These are phyloP conservation scores for Prinsepia uniflora DNA, from an alignment of 306 rosid species.

Conservation along the genomic window DNA sequence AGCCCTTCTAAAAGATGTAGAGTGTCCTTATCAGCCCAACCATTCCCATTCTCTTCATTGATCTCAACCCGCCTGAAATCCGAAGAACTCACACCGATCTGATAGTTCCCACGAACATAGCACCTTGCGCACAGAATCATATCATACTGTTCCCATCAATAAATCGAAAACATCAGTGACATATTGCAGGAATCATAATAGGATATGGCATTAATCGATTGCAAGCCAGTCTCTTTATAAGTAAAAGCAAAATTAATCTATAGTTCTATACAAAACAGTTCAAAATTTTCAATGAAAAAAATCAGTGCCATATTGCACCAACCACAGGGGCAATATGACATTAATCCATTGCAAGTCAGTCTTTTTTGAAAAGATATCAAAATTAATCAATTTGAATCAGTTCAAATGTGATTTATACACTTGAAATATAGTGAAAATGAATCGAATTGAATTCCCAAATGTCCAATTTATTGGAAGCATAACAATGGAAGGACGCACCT, in stretches of 20 bases:
- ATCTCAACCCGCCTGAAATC: constrained; percentile 94
- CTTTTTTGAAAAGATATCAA: not conserved
- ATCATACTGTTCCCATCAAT: constrained; percentile 43
- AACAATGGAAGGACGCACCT: constrained; percentile 36
- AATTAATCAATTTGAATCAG: not conserved
- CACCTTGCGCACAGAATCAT: constrained; percentile 94
- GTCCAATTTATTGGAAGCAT: not conserved
- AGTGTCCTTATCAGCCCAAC: constrained; percentile 82
- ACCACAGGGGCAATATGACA: too few relatives aligned
- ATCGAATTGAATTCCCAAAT: not conserved
- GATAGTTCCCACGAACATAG: constrained; percentile 88
- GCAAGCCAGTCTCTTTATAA: not conserved
- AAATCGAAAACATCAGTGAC: not conserved
- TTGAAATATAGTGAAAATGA: not conserved
- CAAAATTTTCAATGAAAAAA: not conserved
- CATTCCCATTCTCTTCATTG: constrained; percentile 59
- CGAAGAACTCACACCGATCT: constrained; percentile 70
- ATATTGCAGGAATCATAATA: not conserved
- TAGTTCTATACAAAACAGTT: not conserved
- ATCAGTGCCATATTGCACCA: too few relatives aligned
- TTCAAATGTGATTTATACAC: not conserved
- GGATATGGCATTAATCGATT: not conserved
- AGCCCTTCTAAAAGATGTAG: constrained; percentile 74
- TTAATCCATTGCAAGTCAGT: too few relatives aligned
- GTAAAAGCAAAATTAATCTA: not conserved